Conservation (phyloP, 2,329 filamentous ascomycete species). For the Fusarium beomiforme region DNA sequence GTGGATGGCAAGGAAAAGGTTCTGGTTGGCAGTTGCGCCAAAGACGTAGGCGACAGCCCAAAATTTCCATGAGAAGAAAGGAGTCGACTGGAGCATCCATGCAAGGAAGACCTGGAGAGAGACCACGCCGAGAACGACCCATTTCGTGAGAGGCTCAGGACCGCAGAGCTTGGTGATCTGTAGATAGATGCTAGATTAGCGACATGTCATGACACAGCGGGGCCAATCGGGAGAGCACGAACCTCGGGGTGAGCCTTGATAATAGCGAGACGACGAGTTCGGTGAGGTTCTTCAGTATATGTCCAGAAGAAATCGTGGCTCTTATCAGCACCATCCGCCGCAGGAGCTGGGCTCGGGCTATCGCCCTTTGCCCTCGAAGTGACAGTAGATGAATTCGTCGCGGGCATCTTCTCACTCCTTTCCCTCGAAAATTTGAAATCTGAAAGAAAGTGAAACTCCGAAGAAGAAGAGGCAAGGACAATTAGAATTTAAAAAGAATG, state of each 20-base stretch:
- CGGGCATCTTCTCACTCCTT: slow-evolving; percentile 23
- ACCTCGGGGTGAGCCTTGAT: slow-evolving; percentile 99
- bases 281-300: slow-evolving; percentile 97
- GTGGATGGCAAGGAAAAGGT: slow-evolving; percentile 97
- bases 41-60: slow-evolving; percentile 89
- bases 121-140: slow-evolving; percentile 86
- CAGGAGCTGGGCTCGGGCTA: slow-evolving; percentile 28
- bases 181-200: slow-evolving; percentile 14
- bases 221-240: slow-evolving; percentile 36
- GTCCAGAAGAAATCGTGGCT: slow-evolving; percentile 89
- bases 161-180: slow-evolving; percentile 97
- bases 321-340: slow-evolving; percentile 26
- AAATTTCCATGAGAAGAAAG: slow-evolving; percentile 86
- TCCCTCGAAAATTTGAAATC: not conserved
- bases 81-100: slow-evolving; percentile 77
- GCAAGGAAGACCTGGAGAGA: slow-evolving; percentile 81
- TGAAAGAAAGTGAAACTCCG: not conserved
- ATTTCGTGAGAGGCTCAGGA: slow-evolving; percentile 95
- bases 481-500: slow-evolving; percentile 22
- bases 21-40: slow-evolving; percentile 96
- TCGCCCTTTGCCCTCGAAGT: slow-evolving; percentile 46
- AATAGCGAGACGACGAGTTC: slow-evolving; percentile 88
- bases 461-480: not conserved
- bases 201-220: not conserved
- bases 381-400: slow-evolving; percentile 48